Percentiles rank a stretch among this genome's conserved stretches.
Conservation (phyloP, 805 yeast genomes). For the Suhomyces pyralidae region DNA sequence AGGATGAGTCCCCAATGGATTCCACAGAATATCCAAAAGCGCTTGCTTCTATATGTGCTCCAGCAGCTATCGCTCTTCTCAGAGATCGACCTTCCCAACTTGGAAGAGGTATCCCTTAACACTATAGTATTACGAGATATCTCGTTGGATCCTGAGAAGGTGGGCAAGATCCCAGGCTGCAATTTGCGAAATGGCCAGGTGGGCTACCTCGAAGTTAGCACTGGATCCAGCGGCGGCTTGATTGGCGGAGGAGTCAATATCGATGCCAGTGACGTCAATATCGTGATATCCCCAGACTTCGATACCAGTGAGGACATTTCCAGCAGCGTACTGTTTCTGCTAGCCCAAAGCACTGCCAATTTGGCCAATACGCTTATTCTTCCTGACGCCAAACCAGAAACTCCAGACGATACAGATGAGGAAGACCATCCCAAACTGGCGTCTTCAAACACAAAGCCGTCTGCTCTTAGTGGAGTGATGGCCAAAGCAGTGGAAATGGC, state of each 20-base stretch:
- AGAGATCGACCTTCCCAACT: constrained; percentile 72
- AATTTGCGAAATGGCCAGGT: constrained; percentile 61
- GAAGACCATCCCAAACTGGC: constrained; percentile 9
- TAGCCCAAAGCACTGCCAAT: constrained; percentile 73
- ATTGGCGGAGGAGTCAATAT: constrained; percentile 74
- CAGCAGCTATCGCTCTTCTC: constrained; percentile 81
- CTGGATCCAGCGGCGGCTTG: constrained; percentile 44
- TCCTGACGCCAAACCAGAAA: constrained; percentile 10
- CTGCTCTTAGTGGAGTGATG: constrained; percentile 55
- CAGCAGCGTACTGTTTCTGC: constrained; percentile 43
- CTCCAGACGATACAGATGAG: constrained; percentile 12
- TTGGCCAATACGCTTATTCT: constrained; percentile 57
- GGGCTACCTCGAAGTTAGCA: constrained; percentile 49
- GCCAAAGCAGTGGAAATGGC: constrained; percentile 66
- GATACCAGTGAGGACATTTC: constrained; percentile 27
- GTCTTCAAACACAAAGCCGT: constrained; percentile 18
- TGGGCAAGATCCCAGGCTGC: constrained; percentile 61
- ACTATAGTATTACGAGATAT: constrained; percentile 54
- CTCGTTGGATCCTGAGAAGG: constrained; percentile 66
- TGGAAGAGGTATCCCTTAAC: constrained; percentile 71
- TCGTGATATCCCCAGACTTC: constrained; percentile 37
- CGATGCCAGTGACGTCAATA: constrained; percentile 52
- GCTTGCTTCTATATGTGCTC: constrained; percentile 73
- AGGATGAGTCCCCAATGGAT: constrained; percentile 52
- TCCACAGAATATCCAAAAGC: constrained; percentile 80